Evolutionary conservation across 2,329 filamentous ascomycete genomes (phyloP).

Genomic region (Diaporthe vexans): DNA sequence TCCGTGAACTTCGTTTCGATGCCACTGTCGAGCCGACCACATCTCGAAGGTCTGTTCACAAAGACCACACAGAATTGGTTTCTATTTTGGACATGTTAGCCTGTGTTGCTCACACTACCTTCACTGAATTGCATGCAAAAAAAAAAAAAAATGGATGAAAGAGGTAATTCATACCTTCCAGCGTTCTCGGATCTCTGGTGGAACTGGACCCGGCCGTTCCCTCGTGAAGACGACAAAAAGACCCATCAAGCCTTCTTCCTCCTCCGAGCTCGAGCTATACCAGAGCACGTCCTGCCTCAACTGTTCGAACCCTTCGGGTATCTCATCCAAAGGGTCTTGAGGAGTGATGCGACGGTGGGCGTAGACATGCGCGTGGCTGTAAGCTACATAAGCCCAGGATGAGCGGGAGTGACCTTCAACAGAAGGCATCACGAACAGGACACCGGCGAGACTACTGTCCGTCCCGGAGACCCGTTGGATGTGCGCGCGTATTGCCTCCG

Average conservation of each 20-base stretch:
- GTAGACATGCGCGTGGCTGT: neutral
- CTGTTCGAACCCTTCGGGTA: neutral
- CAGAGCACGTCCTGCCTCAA: neutral
- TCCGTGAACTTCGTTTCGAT: slow-evolving; percentile 1
- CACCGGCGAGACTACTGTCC: neutral
- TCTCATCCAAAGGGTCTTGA: neutral
- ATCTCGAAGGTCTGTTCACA: neutral
- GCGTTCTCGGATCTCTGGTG: neutral
- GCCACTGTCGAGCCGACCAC: neutral
- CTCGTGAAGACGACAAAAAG: neutral
- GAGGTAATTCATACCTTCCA: neutral
- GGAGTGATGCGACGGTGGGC: neutral
- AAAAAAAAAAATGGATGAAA: neutral
- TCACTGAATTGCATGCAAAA: neutral
- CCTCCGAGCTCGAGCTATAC: neutral
- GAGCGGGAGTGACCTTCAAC: neutral
- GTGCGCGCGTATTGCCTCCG: neutral
- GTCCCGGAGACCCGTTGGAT: too few relatives aligned
- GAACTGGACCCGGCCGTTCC: neutral
- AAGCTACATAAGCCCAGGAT: slow-evolving; percentile 4
- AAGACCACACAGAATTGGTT: neutral
- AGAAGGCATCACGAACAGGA: neutral
- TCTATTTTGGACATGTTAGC: neutral
- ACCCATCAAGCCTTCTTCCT: slow-evolving; percentile 8
- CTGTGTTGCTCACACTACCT: neutral